A percentile compares a stretch with the other conserved stretches of the same genome.
Conservation (phyloP, 2,329 filamentous ascomycete species). For the Penicillium corylophilum region DNA sequence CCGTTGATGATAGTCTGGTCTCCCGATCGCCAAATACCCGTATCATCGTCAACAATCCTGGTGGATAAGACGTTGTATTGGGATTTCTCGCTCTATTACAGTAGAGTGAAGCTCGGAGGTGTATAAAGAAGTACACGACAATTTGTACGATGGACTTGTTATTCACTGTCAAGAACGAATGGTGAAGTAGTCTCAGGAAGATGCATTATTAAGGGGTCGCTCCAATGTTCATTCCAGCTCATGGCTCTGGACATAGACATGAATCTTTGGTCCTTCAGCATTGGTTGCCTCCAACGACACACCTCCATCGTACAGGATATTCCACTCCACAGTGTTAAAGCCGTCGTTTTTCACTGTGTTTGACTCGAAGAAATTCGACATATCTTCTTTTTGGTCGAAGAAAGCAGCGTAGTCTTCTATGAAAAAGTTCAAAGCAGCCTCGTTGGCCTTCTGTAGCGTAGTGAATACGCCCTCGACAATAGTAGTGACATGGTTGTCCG, state of each 20-base stretch:
- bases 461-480: conserved; percentile 7
- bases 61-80: too few species aligned
- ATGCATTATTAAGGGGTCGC: neutral
- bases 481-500: neutral
- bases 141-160: neutral
- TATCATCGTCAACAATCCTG: too few species aligned
- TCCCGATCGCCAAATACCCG: too few species aligned
- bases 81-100: too few species aligned
- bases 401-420: neutral
- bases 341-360: neutral
- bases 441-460: conserved; percentile 7
- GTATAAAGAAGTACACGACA: neutral
- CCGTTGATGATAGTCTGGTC: too few species aligned
- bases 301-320: neutral
- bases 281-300: neutral
- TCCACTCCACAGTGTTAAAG: conserved; percentile 2
- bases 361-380: conserved; percentile 1
- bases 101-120: neutral
- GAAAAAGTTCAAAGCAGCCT: conserved; percentile 8
- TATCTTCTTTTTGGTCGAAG: neutral
- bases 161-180: neutral
- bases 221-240: neutral
- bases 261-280: neutral
- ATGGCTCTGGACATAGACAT: neutral
- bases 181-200: neutral